Base-by-base conservation (phyloP, 106 monocot genomes). In the Alisma plantagoaquatica region DNA sequence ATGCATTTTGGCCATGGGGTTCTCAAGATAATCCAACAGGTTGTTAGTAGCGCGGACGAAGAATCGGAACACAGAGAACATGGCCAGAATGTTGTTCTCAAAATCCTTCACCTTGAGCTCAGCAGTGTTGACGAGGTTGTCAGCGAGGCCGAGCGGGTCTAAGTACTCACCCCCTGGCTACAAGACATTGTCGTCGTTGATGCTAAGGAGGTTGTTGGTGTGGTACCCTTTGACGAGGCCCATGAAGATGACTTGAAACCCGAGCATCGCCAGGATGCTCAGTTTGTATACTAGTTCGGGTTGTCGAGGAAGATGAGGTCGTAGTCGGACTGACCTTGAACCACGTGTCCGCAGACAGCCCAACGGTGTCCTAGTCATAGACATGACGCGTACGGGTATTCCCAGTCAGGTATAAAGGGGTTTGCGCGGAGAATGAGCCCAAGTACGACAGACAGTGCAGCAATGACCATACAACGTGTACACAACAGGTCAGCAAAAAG, bases 301-400 rank as follows among this genome's bases (percentile, higher is more conserved):
- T 68, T 68, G 9, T 59, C 68, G 16, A 67, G 44, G 57, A 57
- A 67, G 49, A 57, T 50, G 6, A 67, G 57, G 14, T 57, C 57
- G 23, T 57, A 49, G 3, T 96, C 88, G 33, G 75, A 68, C 96
- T 89, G 22, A 89, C 96, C 74, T 89, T 96, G 84, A 96, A 96
- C 96, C 96, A 96, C 10, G n/a, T n/a, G n/a, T n/a, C n/a, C n/a
- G n/a, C n/a, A n/a, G n/a, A n/a, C n/a, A n/a, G n/a, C n/a, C n/a
- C n/a, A n/a, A n/a, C n/a, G n/a, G n/a, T n/a, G n/a, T n/a, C n/a
- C n/a, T n/a, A n/a, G n/a, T n/a, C n/a, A n/a, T n/a, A n/a, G n/a
- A n/a, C n/a, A n/a, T n/a, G n/a, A n/a, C n/a, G n/a, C n/a, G n/a
- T n/a, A n/a, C n/a, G n/a, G n/a, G n/a, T n/a, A n/a, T n/a, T n/a